Evolutionary conservation across 768 basidiomycete genomes (phyloP).

Genomic region (Tricholoma bakamatsutake): DNA sequence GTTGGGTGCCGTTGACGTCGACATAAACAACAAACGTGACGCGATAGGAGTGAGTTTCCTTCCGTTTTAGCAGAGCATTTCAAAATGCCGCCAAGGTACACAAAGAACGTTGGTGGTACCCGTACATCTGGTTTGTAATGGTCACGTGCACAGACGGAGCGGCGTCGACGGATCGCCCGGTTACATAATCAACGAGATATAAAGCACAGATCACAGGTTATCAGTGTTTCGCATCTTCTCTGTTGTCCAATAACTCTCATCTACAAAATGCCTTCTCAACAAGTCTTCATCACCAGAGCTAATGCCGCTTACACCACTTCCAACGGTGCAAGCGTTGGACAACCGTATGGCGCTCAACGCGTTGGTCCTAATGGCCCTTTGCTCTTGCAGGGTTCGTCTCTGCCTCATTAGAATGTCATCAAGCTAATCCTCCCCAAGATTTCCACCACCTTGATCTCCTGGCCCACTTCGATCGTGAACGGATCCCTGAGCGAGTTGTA

Average conservation of each 20-base stretch:
- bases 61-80: too few relatives aligned
- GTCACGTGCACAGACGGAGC: not conserved
- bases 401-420: not conserved
- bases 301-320: constrained; percentile 77
- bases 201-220: constrained; percentile 1
- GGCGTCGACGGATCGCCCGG: not conserved
- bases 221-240: not conserved
- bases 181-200: constrained; percentile 3
- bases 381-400: constrained; percentile 68
- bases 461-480: constrained; percentile 90
- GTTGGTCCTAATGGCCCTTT: constrained; percentile 76
- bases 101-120: too few relatives aligned
- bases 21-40: too few relatives aligned
- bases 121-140: not conserved
- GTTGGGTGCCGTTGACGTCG: too few relatives aligned
- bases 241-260: constrained; percentile 11
- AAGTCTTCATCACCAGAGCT: constrained; percentile 50
- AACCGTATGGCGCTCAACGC: constrained; percentile 78
- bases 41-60: too few relatives aligned
- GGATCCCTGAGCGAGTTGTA: constrained; percentile 93
- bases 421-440: constrained; percentile 35
- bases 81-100: too few relatives aligned
- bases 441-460: constrained; percentile 88
- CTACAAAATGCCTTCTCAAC: constrained; percentile 55
- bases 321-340: constrained; percentile 68